Evolutionary conservation across 768 basidiomycete species (phyloP).

Genomic region (Termitomyces titanicus): DNA sequence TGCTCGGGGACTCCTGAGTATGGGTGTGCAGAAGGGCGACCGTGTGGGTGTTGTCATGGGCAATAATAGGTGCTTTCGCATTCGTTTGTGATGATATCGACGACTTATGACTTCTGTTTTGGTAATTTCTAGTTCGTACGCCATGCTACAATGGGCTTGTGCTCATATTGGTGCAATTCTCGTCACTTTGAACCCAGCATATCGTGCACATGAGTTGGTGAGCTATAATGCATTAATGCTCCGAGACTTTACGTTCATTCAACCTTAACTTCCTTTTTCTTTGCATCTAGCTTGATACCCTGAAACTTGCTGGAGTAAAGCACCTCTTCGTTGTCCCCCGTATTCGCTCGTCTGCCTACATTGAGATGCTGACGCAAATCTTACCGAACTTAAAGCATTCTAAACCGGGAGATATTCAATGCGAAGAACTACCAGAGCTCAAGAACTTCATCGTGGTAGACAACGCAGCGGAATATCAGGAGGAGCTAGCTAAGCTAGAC

Average conservation of each 20-base stretch:
- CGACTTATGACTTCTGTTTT: background rate
- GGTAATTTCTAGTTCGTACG: slow-evolving; percentile 56
- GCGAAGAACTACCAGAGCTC: slow-evolving; percentile 55
- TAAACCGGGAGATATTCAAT: slow-evolving; percentile 52
- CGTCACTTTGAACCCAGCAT: slow-evolving; percentile 82
- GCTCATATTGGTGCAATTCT: slow-evolving; percentile 82
- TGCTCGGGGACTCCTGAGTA: slow-evolving; percentile 60
- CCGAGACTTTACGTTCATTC: too few species aligned
- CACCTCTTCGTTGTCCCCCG: slow-evolving; percentile 73
- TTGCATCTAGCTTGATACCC: slow-evolving; percentile 46
- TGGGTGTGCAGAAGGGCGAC: slow-evolving; percentile 75
- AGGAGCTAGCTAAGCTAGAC: slow-evolving; percentile 35
- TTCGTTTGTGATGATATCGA: background rate
- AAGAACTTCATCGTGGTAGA: slow-evolving; percentile 66
- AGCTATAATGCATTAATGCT: slow-evolving; percentile 5
- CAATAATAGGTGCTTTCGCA: slow-evolving; percentile 56
- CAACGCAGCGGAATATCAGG: slow-evolving; percentile 40
- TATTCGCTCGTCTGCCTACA: slow-evolving; percentile 61
- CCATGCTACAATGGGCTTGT: slow-evolving; percentile 81
- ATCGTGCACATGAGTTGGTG: slow-evolving; percentile 70
- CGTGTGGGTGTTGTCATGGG: slow-evolving; percentile 82
- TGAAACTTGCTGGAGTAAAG: slow-evolving; percentile 61
- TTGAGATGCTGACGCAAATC: slow-evolving; percentile 53
- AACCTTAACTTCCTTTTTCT: background rate
- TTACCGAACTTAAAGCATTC: slow-evolving; percentile 53